These are phyloP conservation scores for Macadamia tetraphylla DNA, from an alignment of 164 flowering plant genomes.

Conservation along the genomic window DNA sequence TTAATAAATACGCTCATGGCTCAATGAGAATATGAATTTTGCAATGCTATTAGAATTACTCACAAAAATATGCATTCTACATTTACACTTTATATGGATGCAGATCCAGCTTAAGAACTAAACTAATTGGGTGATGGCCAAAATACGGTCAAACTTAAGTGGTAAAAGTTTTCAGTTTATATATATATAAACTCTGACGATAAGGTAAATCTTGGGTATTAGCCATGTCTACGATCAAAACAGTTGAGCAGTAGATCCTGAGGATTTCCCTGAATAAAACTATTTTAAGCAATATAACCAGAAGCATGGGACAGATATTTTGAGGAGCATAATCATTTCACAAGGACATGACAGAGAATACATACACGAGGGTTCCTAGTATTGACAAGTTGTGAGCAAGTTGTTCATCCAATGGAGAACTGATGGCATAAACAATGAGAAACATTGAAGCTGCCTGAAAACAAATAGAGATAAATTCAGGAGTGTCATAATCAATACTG, in stretches of 20 bases:
- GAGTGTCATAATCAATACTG: neutral
- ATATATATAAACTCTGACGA: neutral
- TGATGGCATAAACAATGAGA: constrained; percentile 46
- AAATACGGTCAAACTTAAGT: neutral
- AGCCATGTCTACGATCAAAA: neutral
- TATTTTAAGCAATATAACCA: neutral
- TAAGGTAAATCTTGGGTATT: no score
- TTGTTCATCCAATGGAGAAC: constrained; percentile 45
- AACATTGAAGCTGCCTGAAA: constrained; percentile 75
- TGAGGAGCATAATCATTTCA: neutral
- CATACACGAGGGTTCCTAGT: constrained; percentile 66
- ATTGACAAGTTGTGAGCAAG: constrained; percentile 53
- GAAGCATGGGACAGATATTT: neutral
- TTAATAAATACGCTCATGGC: neutral
- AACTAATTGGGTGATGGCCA: no score
- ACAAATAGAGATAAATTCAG: constrained; percentile 6
- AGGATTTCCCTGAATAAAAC: neutral
- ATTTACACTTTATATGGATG: no score
- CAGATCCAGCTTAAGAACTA: no score
- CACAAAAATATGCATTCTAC: no score
- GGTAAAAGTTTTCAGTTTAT: no score
- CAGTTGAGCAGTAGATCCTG: neutral
- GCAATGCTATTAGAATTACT: neutral
- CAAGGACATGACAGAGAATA: neutral
- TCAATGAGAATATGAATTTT: neutral